Evolutionary conservation across 148 eudicot genomes (phyloP), one percentile per base, ranked within the genome.

Genomic region (Silene latifolia): DNA sequence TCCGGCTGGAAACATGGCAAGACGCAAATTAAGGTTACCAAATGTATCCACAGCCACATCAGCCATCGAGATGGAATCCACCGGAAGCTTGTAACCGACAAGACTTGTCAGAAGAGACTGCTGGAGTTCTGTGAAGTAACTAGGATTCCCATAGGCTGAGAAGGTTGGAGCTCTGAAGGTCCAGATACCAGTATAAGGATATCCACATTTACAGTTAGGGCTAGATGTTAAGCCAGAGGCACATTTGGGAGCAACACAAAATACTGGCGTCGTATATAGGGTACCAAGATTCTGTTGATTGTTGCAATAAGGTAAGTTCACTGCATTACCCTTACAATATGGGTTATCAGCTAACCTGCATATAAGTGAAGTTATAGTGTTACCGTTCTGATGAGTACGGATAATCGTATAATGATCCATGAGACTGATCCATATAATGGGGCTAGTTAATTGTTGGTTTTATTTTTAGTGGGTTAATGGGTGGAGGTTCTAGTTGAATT

Each of bases 191-290:
- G 82, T 81, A 72, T 84, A 93, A 20, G 98, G 96, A 82, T 77
- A 79, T 67, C 87, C 89, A 83, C 98, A 93, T 82, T 53, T 79
- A 78, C 98, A 90, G 66, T 69, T 90, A 29, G 98, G 93, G 82
- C 98, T 93, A 17, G 87, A 73, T 71, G 72, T 51, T 87, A 82
- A 70, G 67, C 71, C 64, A 56, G 86, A 78, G 51, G 63, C 74
- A 72, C 98, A 93, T 0, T 18, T 35, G 29, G 20, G 21, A 70
- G 85, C 73, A 65, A 8, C 65, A 80, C 98, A 90, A 57, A 71
- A 78, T 14, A 59, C 73, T 57, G 83, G 88, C 56, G 90, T 86
- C 63, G 87, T 58, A 75, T 87, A 84, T 21, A 85, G 61, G 23
- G 83, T 4, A 62, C 53, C 24, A 65, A 87, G 21, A 75, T 61